A percentile compares a stretch with the other conserved stretches of the same genome.
Conservation (phyloP, 805 yeast species). For the Hanseniaspora thailandica region DNA sequence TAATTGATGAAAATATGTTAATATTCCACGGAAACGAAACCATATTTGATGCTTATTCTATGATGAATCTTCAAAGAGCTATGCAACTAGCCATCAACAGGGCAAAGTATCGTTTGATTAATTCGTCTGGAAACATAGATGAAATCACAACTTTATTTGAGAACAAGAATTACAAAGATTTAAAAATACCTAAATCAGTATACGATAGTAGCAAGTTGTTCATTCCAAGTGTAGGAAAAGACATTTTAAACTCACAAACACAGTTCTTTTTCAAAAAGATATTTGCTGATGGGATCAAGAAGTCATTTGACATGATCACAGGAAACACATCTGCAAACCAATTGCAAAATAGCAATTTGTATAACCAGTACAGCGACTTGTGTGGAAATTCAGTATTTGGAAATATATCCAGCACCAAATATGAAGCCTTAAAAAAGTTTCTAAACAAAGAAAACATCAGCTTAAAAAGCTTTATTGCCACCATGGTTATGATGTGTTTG, state of each 20-base stretch:
- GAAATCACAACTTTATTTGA: slow-evolving; percentile 11
- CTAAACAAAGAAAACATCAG: slow-evolving; percentile 20
- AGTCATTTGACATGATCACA: slow-evolving; percentile 21
- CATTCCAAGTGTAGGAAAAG: slow-evolving; percentile 22
- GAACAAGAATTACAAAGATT: not conserved
- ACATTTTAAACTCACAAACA: slow-evolving; percentile 22
- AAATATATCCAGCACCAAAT: slow-evolving; percentile 18
- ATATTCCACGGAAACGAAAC: slow-evolving; percentile 27
- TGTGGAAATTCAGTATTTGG: slow-evolving; percentile 27
- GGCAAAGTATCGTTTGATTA: not conserved
- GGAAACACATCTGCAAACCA: not conserved
- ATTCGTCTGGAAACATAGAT: not conserved
- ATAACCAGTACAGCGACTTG: slow-evolving; percentile 17
- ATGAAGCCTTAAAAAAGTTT: slow-evolving; percentile 16
- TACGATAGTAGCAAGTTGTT: slow-evolving; percentile 23
- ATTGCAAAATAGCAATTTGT: not conserved
- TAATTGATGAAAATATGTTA: slow-evolving; percentile 23
- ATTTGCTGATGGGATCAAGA: slow-evolving; percentile 21
- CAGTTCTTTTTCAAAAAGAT: slow-evolving; percentile 24
- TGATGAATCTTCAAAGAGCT: slow-evolving; percentile 24
- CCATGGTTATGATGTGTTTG: slow-evolving; percentile 24
- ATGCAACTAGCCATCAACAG: slow-evolving; percentile 20
- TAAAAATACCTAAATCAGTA: slow-evolving; percentile 22
- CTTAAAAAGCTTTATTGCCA: slow-evolving; percentile 23
- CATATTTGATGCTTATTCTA: slow-evolving; percentile 26